phyloP scores from a whole-genome alignment of 2,329 filamentous ascomycete genomes.

The Lachnellula cervina region DNA sequence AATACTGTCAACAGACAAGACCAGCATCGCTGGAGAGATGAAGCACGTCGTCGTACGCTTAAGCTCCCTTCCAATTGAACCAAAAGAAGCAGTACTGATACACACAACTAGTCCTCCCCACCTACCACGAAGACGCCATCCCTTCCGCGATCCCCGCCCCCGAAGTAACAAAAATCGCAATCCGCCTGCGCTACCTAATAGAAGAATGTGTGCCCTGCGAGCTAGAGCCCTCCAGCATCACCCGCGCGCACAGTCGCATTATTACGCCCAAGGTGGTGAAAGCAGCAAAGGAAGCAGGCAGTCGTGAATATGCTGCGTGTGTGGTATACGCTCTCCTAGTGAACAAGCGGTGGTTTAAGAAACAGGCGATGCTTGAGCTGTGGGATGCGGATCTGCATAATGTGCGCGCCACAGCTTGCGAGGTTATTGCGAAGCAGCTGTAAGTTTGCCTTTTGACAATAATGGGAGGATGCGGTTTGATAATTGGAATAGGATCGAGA shows the following conservation, averaged over 20 bases:
- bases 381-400: slow-evolving; percentile 88
- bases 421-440: slow-evolving; percentile 83
- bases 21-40: slow-evolving; percentile 25
- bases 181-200: slow-evolving; percentile 85
- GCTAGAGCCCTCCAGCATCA: slow-evolving; percentile 70
- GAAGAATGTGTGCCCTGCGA: slow-evolving; percentile 89
- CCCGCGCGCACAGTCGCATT: slow-evolving; percentile 74
- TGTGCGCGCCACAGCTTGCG: slow-evolving; percentile 75
- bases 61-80: neutral
- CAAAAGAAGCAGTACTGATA: neutral
- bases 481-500: slow-evolving; percentile 62
- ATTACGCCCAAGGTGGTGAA: slow-evolving; percentile 76
- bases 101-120: slow-evolving; percentile 56
- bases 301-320: slow-evolving; percentile 67
- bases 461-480: neutral
- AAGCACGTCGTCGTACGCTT: slow-evolving; percentile 25
- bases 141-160: slow-evolving; percentile 66
- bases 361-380: slow-evolving; percentile 73
- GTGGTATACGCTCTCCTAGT: slow-evolving; percentile 47
- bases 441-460: slow-evolving; percentile 29
- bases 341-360: slow-evolving; percentile 65
- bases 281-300: slow-evolving; percentile 78
- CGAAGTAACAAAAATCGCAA: slow-evolving; percentile 83
- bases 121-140: slow-evolving; percentile 51
- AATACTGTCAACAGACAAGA: slow-evolving; percentile 11